A percentile compares a stretch with the other conserved stretches of the same genome.
Evolutionary conservation across 306 rosid genomes (phyloP).

Genomic region (Cucurbita argyrosperma): DNA sequence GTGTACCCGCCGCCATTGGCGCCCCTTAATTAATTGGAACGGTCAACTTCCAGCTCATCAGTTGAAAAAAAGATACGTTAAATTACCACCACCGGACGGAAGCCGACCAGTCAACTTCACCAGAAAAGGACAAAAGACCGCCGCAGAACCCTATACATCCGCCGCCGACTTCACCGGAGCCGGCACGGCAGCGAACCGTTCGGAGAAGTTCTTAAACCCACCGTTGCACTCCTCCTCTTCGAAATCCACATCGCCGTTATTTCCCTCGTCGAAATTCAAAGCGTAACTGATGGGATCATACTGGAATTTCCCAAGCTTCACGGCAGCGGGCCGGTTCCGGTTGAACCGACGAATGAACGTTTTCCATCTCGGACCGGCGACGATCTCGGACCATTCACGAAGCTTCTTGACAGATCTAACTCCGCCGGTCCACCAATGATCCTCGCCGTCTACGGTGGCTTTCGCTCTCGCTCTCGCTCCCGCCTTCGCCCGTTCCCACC

Average conservation of each 20-base stretch:
- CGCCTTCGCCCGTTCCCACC: slow-evolving; percentile 56
- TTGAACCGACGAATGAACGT: slow-evolving; percentile 74
- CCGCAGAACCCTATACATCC: slow-evolving; percentile 10
- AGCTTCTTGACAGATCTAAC: slow-evolving; percentile 42
- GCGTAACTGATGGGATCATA: slow-evolving; percentile 83
- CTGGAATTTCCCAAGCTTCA: slow-evolving; percentile 50
- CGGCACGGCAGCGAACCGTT: slow-evolving; percentile 39
- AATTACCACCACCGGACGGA: neutral
- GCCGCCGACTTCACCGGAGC: neutral
- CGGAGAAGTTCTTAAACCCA: slow-evolving; percentile 43
- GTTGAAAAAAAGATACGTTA: neutral
- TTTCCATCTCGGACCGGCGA: slow-evolving; percentile 94
- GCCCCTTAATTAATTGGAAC: neutral
- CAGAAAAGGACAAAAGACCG: neutral
- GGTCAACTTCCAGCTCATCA: slow-evolving; percentile 8
- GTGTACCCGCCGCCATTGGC: neutral
- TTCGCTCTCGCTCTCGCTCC: slow-evolving; percentile 11
- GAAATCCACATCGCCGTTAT: slow-evolving; percentile 15
- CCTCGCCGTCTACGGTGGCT: slow-evolving; percentile 6
- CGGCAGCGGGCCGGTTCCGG: slow-evolving; percentile 23
- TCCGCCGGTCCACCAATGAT: slow-evolving; percentile 64
- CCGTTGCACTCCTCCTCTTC: slow-evolving; percentile 18
- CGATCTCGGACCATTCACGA: slow-evolving; percentile 88
- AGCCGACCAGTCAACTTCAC: slow-evolving; percentile 2
- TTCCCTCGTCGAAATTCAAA: slow-evolving; percentile 72